Evolutionary conservation across 169 alveolate genomes (phyloP).

Genomic region (Pseudocohnilembus persalinus): DNA sequence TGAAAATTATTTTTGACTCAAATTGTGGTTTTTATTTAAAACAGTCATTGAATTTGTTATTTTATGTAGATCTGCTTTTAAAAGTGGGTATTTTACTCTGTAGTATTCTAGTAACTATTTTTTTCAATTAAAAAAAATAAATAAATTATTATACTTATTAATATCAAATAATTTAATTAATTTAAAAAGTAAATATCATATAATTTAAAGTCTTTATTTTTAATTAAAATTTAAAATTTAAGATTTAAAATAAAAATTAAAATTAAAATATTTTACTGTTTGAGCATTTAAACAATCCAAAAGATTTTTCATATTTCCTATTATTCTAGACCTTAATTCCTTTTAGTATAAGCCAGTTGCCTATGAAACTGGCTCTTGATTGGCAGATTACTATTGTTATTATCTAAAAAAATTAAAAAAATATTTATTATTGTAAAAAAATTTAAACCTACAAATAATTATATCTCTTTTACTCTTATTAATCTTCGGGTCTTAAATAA

Average conservation of each 20-base stretch:
- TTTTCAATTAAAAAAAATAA: too few species aligned
- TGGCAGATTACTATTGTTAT: background rate
- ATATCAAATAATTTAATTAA: too few species aligned
- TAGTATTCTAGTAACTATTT: background rate
- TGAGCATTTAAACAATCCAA: background rate
- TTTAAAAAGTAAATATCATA: background rate
- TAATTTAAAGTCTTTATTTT: too few species aligned
- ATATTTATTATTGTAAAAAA: too few species aligned
- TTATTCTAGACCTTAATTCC: background rate
- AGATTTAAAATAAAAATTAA: too few species aligned
- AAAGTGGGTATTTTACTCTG: background rate
- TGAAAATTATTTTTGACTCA: too few species aligned
- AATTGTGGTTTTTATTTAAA: too few species aligned
- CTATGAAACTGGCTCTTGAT: too few species aligned
- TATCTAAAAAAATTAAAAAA: too few species aligned
- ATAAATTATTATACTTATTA: too few species aligned
- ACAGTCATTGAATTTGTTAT: background rate
- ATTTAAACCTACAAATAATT: background rate
- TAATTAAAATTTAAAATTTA: too few species aligned
- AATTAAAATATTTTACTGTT: background rate
- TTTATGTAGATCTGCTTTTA: background rate
- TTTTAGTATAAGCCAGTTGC: background rate
- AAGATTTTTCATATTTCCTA: background rate
- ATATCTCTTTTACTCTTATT: background rate
- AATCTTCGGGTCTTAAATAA: background rate